Evolutionary conservation across 2,329 filamentous ascomycete genomes (phyloP).

Genomic region (Colletotrichum falcatum): DNA sequence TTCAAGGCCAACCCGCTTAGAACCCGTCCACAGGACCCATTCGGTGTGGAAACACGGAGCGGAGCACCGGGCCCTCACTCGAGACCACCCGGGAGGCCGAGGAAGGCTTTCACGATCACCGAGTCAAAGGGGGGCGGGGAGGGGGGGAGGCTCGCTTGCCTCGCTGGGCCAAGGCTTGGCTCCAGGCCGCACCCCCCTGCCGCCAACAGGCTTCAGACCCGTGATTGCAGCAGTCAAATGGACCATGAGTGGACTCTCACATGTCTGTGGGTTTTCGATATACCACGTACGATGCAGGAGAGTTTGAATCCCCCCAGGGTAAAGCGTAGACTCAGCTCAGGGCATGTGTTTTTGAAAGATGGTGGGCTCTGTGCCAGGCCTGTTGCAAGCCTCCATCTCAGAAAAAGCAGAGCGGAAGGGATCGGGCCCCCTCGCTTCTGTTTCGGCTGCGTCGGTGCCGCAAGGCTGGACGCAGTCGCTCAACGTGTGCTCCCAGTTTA

Average conservation of each 20-base stretch:
- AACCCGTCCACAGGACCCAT: not conserved
- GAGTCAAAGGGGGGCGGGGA: not conserved
- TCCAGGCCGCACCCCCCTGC: not conserved
- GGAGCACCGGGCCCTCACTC: not conserved
- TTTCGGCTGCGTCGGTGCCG: constrained; percentile 36
- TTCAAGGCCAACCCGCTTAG: not conserved
- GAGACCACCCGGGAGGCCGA: not conserved
- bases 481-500: constrained; percentile 23
- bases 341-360: constrained; percentile 13
- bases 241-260: not conserved
- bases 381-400: not conserved
- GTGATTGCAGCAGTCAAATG: not conserved
- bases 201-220: constrained; percentile 6
- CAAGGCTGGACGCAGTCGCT: constrained; percentile 19
- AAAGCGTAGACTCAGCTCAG: constrained; percentile 1
- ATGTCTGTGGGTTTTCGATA: not conserved
- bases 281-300: constrained; percentile 1
- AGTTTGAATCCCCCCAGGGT: not conserved
- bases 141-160: not conserved
- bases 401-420: constrained; percentile 5
- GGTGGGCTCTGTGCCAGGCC: constrained; percentile 23
- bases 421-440: constrained; percentile 12
- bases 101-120: not conserved
- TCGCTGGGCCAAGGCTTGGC: not conserved
- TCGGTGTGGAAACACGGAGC: constrained; percentile 13